phyloP scores from a whole-genome alignment of 148 eudicot species.

The Amaranthus hypochondriacus region DNA sequence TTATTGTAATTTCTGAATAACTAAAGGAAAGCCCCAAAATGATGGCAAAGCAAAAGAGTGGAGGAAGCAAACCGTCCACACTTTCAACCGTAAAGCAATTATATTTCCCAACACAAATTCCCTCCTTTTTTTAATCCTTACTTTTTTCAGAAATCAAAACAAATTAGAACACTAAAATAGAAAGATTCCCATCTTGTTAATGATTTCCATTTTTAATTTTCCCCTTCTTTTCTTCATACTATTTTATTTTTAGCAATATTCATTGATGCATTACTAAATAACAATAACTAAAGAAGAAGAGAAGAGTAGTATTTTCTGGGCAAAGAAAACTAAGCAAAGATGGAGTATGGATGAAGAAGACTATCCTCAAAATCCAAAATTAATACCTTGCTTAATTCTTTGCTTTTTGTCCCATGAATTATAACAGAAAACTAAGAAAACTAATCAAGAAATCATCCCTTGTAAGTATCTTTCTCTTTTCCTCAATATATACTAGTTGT shows the following conservation, averaged over 20 bases:
- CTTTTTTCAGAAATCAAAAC: conserved; percentile 7
- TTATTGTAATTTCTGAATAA: too few relatives aligned
- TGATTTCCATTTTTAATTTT: background rate
- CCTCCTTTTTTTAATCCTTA: background rate
- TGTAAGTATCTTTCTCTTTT: conserved; percentile 24
- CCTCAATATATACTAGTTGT: conserved; percentile 5
- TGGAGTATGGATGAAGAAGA: conserved; percentile 18
- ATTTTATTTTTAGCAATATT: background rate
- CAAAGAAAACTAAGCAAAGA: conserved; percentile 27
- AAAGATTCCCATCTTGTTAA: background rate
- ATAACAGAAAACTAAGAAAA: background rate
- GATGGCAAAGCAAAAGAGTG: background rate
- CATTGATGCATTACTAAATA: background rate
- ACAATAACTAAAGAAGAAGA: background rate
- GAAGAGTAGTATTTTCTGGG: conserved; percentile 30
- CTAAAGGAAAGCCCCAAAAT: background rate
- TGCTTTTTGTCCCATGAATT: conserved; percentile 5
- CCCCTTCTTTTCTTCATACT: background rate
- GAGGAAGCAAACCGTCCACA: conserved; percentile 5
- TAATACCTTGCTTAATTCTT: conserved; percentile 27
- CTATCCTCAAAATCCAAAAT: background rate
- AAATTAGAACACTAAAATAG: background rate
- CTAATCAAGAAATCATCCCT: conserved; percentile 24
- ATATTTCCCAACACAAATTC: background rate
- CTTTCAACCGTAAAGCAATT: background rate